Base-by-base conservation (phyloP, 345 rosid genomes). In the Aquilaria yunnanensis region DNA sequence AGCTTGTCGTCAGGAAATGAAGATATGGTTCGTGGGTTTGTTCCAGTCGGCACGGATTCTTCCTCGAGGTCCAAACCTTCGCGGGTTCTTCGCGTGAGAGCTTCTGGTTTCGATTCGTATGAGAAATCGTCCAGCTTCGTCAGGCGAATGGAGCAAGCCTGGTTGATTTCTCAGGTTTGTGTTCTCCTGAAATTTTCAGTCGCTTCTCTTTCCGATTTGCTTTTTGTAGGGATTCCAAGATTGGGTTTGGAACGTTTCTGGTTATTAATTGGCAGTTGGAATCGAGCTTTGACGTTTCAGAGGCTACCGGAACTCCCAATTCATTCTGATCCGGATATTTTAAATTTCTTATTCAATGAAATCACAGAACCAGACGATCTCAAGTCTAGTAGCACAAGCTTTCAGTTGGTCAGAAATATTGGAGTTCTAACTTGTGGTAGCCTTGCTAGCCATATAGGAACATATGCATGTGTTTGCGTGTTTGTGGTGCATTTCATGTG, bases 131-230 rank as follows among this genome's bases (percentile, higher is more conserved):
- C 93, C 6, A 73, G 83, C 75, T 89, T 93, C 78, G 71, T 52
- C 29, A 86, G 82, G 80, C 93, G 97, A 50, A 84, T 84, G 80
- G 98, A 93, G 66, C 93, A 76, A 64, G 92, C 94, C 29, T 93
- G 96, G 98, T 47, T 78, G 61, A 87, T 93, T 70, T 87, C 98
- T 59, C 91, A 93, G 93, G 96, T 89, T 13, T 45, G 31, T 37
- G 43, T 37, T 37, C 43, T 37, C 43, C 8, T 9, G 43, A 9
- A 37, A 37, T 37, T 23, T 23, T 23, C 23, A 23, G 23, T 37
- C 43, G 43, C 43, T 37, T 9, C 43, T 34, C 34, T 13, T n/a
- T 11, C 6, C 32, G 29, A 60, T 23, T 3, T 5, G 30, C 8
- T 34, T 57, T 55, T 16, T 8, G 9, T 9, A 12, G 30, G 31